Percentiles rank a stretch among this genome's conserved stretches.
Evolutionary conservation across 441 rosid genomes (phyloP).

Genomic region (Bruguiera hainesii): DNA sequence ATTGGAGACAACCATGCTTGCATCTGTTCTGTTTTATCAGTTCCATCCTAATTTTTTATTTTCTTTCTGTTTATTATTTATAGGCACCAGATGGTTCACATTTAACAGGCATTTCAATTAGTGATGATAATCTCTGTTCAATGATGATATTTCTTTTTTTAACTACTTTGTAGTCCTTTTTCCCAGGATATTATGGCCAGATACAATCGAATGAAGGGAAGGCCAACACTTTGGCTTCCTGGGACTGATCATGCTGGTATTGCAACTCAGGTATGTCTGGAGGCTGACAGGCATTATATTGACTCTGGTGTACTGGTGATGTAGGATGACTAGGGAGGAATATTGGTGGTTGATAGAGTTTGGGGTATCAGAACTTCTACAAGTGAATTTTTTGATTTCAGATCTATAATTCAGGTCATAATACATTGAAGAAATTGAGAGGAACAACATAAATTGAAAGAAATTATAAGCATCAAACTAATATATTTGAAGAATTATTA

Average conservation of each 20-base stretch:
- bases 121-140: not conserved
- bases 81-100: not conserved
- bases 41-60: not conserved
- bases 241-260: constrained; percentile 99
- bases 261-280: constrained; percentile 83
- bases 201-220: constrained; percentile 90
- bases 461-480: too few species aligned
- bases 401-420: too few species aligned
- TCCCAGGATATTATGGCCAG: constrained; percentile 90
- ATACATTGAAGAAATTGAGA: too few species aligned
- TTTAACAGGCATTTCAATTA: not conserved
- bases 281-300: constrained; percentile 17
- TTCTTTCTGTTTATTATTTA: not conserved
- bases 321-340: too few species aligned
- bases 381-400: too few species aligned
- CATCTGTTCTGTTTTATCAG: too few species aligned
- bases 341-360: too few species aligned
- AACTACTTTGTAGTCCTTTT: constrained; percentile 21
- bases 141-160: constrained; percentile 1
- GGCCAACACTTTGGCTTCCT: constrained; percentile 96
- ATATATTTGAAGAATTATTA: too few species aligned
- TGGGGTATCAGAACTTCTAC: too few species aligned
- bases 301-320: not conserved
- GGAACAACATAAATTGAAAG: too few species aligned
- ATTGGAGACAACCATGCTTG: too few species aligned